A percentile compares a stretch with the other conserved stretches of the same genome.
These are phyloP conservation scores for Nakazawaea pomicola DNA, from an alignment of 805 yeast genomes.

Conservation along the genomic window DNA sequence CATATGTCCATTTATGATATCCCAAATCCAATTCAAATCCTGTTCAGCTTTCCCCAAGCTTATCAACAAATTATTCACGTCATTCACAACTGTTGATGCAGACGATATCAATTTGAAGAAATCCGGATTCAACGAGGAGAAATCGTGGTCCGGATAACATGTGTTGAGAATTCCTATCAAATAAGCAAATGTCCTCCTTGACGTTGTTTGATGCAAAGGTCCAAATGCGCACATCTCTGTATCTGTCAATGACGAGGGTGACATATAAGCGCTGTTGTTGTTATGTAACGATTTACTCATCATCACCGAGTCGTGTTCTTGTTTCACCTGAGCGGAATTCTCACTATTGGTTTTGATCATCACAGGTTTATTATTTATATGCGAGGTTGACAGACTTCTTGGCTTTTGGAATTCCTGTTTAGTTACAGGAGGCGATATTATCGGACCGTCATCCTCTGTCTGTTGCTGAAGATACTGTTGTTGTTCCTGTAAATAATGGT, in stretches of 20 bases:
- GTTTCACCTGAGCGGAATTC: too few relatives aligned
- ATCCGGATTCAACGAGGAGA: constrained; percentile 76
- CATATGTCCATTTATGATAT: constrained; percentile 77
- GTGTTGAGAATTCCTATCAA: constrained; percentile 86
- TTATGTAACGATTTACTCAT: constrained; percentile 11
- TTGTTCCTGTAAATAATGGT: constrained; percentile 42
- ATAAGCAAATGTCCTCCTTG: constrained; percentile 86
- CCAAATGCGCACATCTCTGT: constrained; percentile 48
- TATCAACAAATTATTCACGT: constrained; percentile 73
- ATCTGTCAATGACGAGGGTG: constrained; percentile 8
- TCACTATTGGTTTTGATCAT: background rate
- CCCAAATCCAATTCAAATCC: constrained; percentile 75
- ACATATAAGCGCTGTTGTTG: constrained; percentile 7
- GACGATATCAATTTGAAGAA: constrained; percentile 59
- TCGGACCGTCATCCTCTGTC: constrained; percentile 2
- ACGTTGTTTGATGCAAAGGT: constrained; percentile 78
- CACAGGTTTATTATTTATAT: constrained; percentile 5
- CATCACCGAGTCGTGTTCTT: too few relatives aligned
- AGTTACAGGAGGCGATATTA: constrained; percentile 13
- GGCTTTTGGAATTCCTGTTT: constrained; percentile 2
- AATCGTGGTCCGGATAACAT: constrained; percentile 95
- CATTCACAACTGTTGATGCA: constrained; percentile 44
- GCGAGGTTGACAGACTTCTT: constrained; percentile 10
- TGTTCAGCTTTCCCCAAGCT: constrained; percentile 53
- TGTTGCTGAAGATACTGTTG: constrained; percentile 32